Evolutionary conservation across 2,329 filamentous ascomycete species (phyloP).

Genomic region (Sporothrix mexicana): DNA sequence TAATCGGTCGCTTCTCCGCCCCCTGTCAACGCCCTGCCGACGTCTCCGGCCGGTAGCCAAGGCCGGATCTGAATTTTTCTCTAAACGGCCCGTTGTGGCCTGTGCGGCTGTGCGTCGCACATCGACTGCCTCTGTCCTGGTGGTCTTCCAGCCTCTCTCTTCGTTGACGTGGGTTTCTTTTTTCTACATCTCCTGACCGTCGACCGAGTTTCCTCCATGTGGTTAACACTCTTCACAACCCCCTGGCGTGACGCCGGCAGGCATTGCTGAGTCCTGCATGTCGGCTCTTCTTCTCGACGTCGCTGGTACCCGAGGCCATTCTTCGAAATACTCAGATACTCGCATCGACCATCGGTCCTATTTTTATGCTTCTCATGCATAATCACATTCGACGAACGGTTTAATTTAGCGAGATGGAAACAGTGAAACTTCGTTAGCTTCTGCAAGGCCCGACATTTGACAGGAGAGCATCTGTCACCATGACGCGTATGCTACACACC

Average conservation of each 20-base stretch:
- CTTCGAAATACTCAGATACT: not conserved
- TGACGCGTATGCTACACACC: too few relatives aligned
- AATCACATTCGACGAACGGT: not conserved
- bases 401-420: not conserved
- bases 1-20: not conserved
- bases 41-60: slow-evolving; percentile 5
- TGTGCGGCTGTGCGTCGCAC: not conserved
- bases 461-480: too few relatives aligned
- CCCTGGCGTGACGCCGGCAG: not conserved
- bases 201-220: slow-evolving; percentile 11
- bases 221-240: not conserved
- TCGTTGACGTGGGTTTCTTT: not conserved
- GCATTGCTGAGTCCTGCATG: not conserved
- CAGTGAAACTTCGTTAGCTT: not conserved
- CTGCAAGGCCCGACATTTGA: too few relatives aligned
- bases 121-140: not conserved
- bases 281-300: slow-evolving; percentile 7
- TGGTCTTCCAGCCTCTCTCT: not conserved
- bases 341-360: not conserved
- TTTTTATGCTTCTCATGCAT: slow-evolving; percentile 6
- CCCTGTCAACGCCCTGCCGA: not conserved
- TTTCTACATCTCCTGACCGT: not conserved
- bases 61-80: not conserved
- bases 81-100: slow-evolving; percentile 20
- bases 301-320: not conserved